A percentile compares a stretch with the other conserved stretches of the same genome.
Evolutionary conservation across 1,284 basidiomycete species (phyloP).

Genomic region (Melanopsichium pennsylvanicum): DNA sequence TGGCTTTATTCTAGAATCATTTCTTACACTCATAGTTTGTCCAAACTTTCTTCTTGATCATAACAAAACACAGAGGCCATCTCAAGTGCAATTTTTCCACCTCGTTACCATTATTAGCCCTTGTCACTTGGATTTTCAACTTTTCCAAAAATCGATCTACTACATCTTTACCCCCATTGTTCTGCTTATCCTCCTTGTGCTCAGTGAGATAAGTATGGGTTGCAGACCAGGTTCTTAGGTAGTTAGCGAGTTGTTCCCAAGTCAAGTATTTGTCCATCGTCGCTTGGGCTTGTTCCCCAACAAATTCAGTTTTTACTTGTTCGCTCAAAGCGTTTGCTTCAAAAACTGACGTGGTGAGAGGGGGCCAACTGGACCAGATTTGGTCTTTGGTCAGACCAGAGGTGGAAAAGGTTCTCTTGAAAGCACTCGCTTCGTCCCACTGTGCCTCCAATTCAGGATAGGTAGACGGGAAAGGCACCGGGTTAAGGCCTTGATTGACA

Average conservation of each 20-base stretch:
- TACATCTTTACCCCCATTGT: constrained; percentile 30
- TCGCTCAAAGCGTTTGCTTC: neutral
- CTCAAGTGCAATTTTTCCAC: constrained; percentile 29
- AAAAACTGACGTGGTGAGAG: constrained; percentile 5
- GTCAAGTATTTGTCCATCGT: constrained; percentile 72
- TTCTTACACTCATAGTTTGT: too few relatives aligned
- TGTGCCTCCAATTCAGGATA: constrained; percentile 66
- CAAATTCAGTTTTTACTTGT: constrained; percentile 5
- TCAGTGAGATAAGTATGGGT: constrained; percentile 76
- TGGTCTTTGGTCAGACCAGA: constrained; percentile 10
- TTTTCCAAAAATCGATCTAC: constrained; percentile 34
- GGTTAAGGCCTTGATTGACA: constrained; percentile 76
- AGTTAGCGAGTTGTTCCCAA: constrained; percentile 74
- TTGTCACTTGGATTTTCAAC: constrained; percentile 7
- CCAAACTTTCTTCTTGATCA: constrained; percentile 38
- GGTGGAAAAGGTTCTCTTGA: constrained; percentile 33
- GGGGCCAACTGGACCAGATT: constrained; percentile 30
- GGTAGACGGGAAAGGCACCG: constrained; percentile 73
- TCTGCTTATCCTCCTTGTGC: constrained; percentile 72
- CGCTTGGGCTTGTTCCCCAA: neutral
- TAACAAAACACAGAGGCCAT: constrained; percentile 46
- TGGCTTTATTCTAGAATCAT: too few relatives aligned
- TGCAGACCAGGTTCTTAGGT: constrained; percentile 77
- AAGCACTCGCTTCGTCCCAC: constrained; percentile 28
- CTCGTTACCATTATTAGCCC: constrained; percentile 17